Evolutionary conservation across 192 early-diverging fungal species (phyloP).

Genomic region (Obelidium mucronatum): DNA sequence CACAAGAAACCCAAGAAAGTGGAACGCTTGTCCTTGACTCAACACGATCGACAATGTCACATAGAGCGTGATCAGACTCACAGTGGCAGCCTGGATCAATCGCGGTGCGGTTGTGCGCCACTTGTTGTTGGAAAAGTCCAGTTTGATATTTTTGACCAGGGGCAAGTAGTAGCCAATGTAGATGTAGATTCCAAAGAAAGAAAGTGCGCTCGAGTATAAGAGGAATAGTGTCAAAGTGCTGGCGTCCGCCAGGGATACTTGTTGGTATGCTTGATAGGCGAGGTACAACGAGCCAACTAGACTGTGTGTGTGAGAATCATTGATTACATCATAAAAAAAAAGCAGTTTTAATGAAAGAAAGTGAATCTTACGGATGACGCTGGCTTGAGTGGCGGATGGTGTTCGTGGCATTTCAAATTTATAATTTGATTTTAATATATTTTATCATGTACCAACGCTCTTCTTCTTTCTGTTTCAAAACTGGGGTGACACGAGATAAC

Average conservation of each 20-base stretch:
- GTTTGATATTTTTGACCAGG: neutral
- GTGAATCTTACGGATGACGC: neutral
- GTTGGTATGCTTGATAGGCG: neutral
- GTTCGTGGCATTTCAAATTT: neutral
- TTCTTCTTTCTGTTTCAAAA: no score
- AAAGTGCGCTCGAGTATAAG: neutral
- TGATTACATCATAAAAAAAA: no score
- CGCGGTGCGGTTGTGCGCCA: slow-evolving; percentile 15
- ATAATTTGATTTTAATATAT: no score
- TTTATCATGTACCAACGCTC: no score
- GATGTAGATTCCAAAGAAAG: slow-evolving; percentile 3
- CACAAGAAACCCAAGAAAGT: neutral
- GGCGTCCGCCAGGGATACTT: neutral
- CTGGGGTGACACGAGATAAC: no score
- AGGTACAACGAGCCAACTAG: neutral
- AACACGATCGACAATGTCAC: neutral
- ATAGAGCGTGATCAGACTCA: slow-evolving; percentile 11
- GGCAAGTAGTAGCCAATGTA: slow-evolving; percentile 29
- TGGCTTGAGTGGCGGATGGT: neutral
- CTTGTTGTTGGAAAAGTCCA: slow-evolving; percentile 1
- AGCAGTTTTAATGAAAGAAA: neutral
- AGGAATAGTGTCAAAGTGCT: neutral
- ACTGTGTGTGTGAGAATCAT: no score
- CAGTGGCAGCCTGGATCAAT: slow-evolving; percentile 11
- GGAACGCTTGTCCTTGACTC: neutral